Base-by-base conservation (phyloP, 139 green algal species). In the Chlorella vulgaris region DNA sequence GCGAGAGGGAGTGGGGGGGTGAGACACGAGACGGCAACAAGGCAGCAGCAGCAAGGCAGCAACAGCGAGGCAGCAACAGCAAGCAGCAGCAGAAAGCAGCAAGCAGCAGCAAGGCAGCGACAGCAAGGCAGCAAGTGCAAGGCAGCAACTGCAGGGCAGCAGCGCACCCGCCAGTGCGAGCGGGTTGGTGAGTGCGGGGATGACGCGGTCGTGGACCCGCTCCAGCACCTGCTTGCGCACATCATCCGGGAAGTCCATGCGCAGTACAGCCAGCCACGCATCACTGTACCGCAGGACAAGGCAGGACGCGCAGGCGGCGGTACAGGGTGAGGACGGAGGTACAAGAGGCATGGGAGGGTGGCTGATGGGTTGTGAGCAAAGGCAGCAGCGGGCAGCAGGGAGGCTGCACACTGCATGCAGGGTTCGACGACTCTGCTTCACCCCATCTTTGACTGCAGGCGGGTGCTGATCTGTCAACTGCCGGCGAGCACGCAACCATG, bases 221-320 rank as follows among this genome's bases (percentile, higher is more conserved):
- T 88, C 68, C 69, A 98, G 36, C 68, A 93, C 89, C 85, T 92
- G 91, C 36, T 87, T 86, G 60, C 94, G 90, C 13, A 94, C 82
- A 68, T 95, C 93, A 0, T 81, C 55, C 0, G 95, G 94, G 28
- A 98, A 80, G 21, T 88, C 85, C 61, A 94, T 61, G 26, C 83
- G 62, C 74, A 99, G 89, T 51, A 98, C 84, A 3, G 89, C 83
- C 58, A 98, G 87, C 96, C 96, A 99, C 3, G 93, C 93, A 1
- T 92, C 89, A 3, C 89, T 93, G 87, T 74, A 86, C n/a, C n/a
- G n/a, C n/a, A n/a, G n/a, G n/a, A n/a, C n/a, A n/a, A n/a, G n/a
- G n/a, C n/a, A n/a, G n/a, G n/a, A n/a, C n/a, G n/a, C n/a, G n/a
- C n/a, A 58, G 6, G 18, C 5, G 31, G 74, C 31, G 53, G 43